Evolutionary conservation across 805 yeast genomes (phyloP), one percentile per base, ranked within the genome.

Genomic region (Tetrapisispora namnaoensis): DNA sequence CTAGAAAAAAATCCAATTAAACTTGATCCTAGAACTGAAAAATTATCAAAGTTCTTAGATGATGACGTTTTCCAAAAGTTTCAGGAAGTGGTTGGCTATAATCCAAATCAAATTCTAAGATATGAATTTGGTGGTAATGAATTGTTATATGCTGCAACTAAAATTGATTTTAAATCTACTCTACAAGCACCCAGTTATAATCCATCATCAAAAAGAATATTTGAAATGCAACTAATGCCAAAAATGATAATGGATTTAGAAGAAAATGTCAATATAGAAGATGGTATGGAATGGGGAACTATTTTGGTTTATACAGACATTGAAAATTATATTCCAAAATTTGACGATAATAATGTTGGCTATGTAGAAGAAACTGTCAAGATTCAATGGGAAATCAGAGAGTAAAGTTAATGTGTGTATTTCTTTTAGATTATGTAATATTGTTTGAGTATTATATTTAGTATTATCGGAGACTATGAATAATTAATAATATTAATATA

Each of bases 261-360:
- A 61, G 72, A 71, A 40, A 66, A 69, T 28, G 59, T 64, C 16
- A 69, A 63, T 45, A 69, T 85, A 2, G 57, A 75, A 40, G 79
- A 79, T 35, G 97, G 98, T 13, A 91, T 91, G 95, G 95, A 91
- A 53, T 93, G 99, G 99, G 98, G 97, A 1, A 86, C 98, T 0
- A 85, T 93, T 30, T 69, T 87, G 24, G 85, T 91, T 1, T 86
- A 82, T 39, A 86, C 96, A 0, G 89, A 86, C 55, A 66, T 68
- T 8, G 82, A 79, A 54, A 95, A 86, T 60, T 78, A 70, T 52
- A 66, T 72, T 16, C 82, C 88, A 13, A 52, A 63, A 24, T 66
- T 79, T 42, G 89, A 84, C 53, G 75, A 69, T 8, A 71, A 79
- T 49, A 77, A 78, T 39, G 89, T 86, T n/a, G 95, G 87, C 0